Evolutionary conservation across 2,329 filamentous ascomycete species (phyloP), one percentile per base, ranked within the genome.

Genomic region (Penicillium palitans): DNA sequence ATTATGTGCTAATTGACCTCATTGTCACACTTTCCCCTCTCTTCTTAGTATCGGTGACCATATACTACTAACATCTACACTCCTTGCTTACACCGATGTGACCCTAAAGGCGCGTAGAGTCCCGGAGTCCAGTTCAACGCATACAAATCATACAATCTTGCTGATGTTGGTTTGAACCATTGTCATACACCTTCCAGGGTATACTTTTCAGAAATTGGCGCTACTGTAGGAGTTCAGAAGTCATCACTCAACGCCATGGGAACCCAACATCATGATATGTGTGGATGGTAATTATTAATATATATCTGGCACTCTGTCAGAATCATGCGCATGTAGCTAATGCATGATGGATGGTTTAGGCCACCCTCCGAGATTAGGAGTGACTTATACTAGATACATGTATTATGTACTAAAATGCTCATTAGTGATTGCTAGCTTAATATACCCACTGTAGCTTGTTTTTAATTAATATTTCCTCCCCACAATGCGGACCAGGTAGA

Each of bases 1-100:
- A 60, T 39, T 24, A 8, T 19, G 24, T 46, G 44, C 42, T 57
- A 60, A 60, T 59, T 59, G n/a, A 49, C 27, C 29, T 42, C n/a
- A 40, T 46, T 51, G 21, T 42, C 52, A 48, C 42, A 54, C 9
- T 31, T 48, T 27, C 31, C 40, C 17, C 17, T 49, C 27, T 42
- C 7, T 24, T 53, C 29, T 25, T 25, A 41, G 21, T 29, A 35
- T 35, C 33, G 13, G 37, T 29, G 37, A 33, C 19, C 25, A 31
- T 21, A n/a, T 33, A 35, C 46, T 13, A 29, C 19, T 41, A 5
- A 29, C 25, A 40, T 31, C 15, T 27, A 6, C 17, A 19, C n/a
- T 39, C 8, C 15, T 35, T 39, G 24, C 21, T 44, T 24, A 25
- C 15, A 29, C 6, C 1, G 15, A 47, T 54, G 52, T 35, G 24